phyloP scores from a whole-genome alignment of 345 rosid genomes.

The Trapa incisa region DNA sequence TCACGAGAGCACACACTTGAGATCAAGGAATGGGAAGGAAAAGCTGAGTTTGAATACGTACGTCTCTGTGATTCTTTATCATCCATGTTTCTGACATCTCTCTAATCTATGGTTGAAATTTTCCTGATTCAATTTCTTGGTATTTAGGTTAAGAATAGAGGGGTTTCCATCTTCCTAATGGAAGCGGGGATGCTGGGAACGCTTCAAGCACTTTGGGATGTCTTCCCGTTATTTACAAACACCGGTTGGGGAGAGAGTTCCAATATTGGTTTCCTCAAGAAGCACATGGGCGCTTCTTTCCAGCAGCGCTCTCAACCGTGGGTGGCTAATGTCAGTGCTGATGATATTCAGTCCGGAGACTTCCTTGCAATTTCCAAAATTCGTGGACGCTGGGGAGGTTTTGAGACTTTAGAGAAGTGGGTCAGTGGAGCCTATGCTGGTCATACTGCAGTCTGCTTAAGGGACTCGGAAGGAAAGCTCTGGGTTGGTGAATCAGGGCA shows the following conservation, averaged over 20 bases:
- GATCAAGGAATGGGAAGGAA: constrained; percentile 69
- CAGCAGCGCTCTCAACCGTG: constrained; percentile 44
- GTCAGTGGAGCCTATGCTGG: constrained; percentile 98
- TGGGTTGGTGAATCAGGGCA: constrained; percentile 98
- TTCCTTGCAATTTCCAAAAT: constrained; percentile 77
- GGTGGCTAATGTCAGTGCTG: constrained; percentile 29
- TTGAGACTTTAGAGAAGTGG: constrained; percentile 98
- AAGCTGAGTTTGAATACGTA: constrained; percentile 82
- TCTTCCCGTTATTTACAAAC: constrained; percentile 86
- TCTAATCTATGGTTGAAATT: not conserved
- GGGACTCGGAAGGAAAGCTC: constrained; percentile 81
- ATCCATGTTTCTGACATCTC: not conserved
- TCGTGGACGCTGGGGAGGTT: constrained; percentile 40
- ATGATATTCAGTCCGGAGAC: constrained; percentile 84
- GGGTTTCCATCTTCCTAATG: constrained; percentile 93
- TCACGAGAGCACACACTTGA: constrained; percentile 85
- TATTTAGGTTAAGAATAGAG: constrained; percentile 69
- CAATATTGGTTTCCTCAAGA: constrained; percentile 65
- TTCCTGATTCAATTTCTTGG: not conserved
- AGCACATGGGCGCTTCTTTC: constrained; percentile 81
- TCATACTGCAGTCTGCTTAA: constrained; percentile 79
- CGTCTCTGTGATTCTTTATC: constrained; percentile 13
- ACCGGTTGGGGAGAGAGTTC: constrained; percentile 97
- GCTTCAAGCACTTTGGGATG: constrained; percentile 86
- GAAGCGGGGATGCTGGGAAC: constrained; percentile 97